These are phyloP conservation scores for Euphorbia schlechtendalii DNA, from an alignment of 441 rosid species.

Conservation along the genomic window DNA sequence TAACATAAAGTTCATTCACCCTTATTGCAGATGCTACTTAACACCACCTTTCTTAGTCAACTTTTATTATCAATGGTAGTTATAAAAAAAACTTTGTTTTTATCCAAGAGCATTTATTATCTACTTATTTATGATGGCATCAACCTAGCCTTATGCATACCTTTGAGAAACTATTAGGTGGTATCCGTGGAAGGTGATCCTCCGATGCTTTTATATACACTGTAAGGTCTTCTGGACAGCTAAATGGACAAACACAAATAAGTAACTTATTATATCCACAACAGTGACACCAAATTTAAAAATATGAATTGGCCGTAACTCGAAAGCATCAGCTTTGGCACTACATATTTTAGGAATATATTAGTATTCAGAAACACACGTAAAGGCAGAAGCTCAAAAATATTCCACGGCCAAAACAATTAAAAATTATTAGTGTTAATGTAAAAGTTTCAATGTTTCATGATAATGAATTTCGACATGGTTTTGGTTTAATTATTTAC, in stretches of 20 bases:
- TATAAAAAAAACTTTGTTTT: background rate
- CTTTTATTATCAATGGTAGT: background rate
- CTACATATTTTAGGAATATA: slow-evolving; percentile 3
- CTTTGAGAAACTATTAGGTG: slow-evolving; percentile 82
- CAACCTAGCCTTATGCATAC: slow-evolving; percentile 43
- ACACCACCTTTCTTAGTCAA: background rate
- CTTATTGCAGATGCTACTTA: background rate
- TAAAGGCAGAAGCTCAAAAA: background rate
- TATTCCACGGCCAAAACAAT: background rate
- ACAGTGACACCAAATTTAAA: slow-evolving; percentile 1
- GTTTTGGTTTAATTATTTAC: background rate
- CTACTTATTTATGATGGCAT: slow-evolving; percentile 2
- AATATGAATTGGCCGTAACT: too few relatives aligned
- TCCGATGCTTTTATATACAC: slow-evolving; percentile 69
- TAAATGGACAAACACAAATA: slow-evolving; percentile 28
- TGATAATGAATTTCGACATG: background rate
- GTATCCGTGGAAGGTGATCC: slow-evolving; percentile 63
- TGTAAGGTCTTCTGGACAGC: slow-evolving; percentile 65
- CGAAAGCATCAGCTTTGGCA: background rate
- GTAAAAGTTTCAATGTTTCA: too few relatives aligned
- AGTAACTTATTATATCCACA: slow-evolving; percentile 6
- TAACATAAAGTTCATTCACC: background rate
- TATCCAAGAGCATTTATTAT: too few relatives aligned
- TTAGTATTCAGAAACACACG: slow-evolving; percentile 2
- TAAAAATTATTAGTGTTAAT: background rate